Evolutionary conservation across 2,329 filamentous ascomycete genomes (phyloP).

Genomic region (Exophiala calicioides): DNA sequence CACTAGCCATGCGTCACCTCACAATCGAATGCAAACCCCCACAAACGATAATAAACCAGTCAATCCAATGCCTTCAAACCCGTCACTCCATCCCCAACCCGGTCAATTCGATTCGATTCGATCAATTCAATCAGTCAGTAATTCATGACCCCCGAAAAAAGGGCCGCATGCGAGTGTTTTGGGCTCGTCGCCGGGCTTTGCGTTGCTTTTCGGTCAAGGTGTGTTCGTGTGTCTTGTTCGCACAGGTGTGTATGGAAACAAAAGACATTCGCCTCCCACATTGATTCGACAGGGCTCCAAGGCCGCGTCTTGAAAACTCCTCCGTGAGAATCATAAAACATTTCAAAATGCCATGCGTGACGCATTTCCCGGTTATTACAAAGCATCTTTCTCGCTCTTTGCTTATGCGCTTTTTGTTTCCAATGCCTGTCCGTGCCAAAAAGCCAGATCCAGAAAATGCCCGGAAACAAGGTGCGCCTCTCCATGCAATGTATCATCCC

Average conservation of each 20-base stretch:
- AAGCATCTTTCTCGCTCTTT: conserved; percentile 17
- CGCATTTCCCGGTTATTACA: conserved; percentile 20
- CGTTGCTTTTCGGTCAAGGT: neutral
- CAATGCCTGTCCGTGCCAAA: conserved; percentile 15
- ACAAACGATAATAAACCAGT: too few relatives aligned
- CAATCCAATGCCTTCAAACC: too few relatives aligned
- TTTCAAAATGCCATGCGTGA: conserved; percentile 6
- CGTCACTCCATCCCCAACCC: too few relatives aligned
- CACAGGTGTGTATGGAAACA: conserved; percentile 10
- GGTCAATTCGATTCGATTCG: too few relatives aligned
- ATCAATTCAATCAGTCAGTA: too few relatives aligned
- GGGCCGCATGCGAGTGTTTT: neutral
- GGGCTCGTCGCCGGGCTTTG: neutral
- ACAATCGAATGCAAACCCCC: conserved; percentile 1
- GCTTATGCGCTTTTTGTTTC: conserved; percentile 19
- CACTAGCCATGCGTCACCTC: neutral
- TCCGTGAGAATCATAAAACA: conserved; percentile 25
- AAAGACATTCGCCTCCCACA: conserved; percentile 7
- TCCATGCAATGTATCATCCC: conserved; percentile 22
- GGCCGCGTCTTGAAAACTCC: conserved; percentile 8
- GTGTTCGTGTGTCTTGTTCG: neutral
- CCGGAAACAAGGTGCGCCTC: conserved; percentile 18
- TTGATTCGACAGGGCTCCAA: neutral
- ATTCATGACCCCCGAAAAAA: neutral
- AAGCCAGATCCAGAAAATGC: conserved; percentile 20